Base-by-base conservation (phyloP, 2,329 filamentous ascomycete genomes). In the Fusarium coffeatum region DNA sequence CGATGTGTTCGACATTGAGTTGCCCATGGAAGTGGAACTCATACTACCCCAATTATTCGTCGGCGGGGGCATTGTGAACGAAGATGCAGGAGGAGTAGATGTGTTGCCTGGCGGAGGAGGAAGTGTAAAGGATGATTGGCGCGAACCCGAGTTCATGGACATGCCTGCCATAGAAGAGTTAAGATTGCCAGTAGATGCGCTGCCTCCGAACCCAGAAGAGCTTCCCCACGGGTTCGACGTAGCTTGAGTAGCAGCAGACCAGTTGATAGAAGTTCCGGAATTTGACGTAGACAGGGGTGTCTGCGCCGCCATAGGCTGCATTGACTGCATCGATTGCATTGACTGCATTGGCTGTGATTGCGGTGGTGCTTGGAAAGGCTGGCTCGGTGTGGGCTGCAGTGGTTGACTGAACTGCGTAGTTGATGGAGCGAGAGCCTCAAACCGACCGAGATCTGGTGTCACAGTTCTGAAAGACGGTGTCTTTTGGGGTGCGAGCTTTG, bases 371-470 rank as follows among this genome's bases (percentile, higher is more conserved):
- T 72, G 73, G 65, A 76, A 70, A 67, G 78, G 67, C 54, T 76
- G 74, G 49, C 41, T 66, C n/a, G 47, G 41, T 5, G 57, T 77
- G 3, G 86, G 85, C 57, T 86, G 86, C 30, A 89, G 77, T 0
- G 89, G 88, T 64, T 90, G 84, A 4, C 88, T 90, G 75, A 85
- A 90, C 76, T 91, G 89, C 3, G 89, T 90, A 16, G 85, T 81
- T 6, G 86, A 85, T 0, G 89, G 89, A 3, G 85, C 84, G 65
- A 91, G 81, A 20, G 86, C 75, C 49, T 85, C 83, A 68, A 90
- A 88, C 18, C 82, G 80, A 20, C 80, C 81, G 1, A 90, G 80
- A 64, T 90, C 88, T 1, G 88, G 88, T 1, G 87, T 89, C 28
- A 89, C 85, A 0, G 87, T 88, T 48, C 88, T 80, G 77, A 85